phyloP scores from a whole-genome alignment of 163 green algal species.

The Volvox carteri region DNA sequence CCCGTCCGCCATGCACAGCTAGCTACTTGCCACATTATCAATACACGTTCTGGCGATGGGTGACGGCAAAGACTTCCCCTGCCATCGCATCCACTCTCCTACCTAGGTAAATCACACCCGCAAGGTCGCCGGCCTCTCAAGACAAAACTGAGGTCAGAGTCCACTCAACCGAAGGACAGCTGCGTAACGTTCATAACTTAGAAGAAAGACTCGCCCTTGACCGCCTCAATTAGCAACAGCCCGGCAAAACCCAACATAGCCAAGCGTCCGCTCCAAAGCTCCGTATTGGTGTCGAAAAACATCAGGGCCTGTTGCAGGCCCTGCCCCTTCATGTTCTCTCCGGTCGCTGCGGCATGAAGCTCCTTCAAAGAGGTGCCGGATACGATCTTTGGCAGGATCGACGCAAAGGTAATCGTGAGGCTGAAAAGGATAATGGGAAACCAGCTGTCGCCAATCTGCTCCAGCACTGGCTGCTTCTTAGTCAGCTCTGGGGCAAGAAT shows the following conservation, averaged over 20 bases:
- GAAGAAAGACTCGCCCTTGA: slow-evolving; percentile 70
- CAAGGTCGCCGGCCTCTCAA: too few relatives aligned
- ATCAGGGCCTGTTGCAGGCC: slow-evolving; percentile 56
- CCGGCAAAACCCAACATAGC: slow-evolving; percentile 78
- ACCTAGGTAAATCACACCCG: too few relatives aligned
- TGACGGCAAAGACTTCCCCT: too few relatives aligned
- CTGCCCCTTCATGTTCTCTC: slow-evolving; percentile 57
- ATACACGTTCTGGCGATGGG: too few relatives aligned
- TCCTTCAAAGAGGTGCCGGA: slow-evolving; percentile 71
- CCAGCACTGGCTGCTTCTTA: slow-evolving; percentile 62
- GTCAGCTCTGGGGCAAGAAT: slow-evolving; percentile 67
- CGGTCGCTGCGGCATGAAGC: slow-evolving; percentile 66
- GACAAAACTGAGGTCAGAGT: neutral
- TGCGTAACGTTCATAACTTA: slow-evolving; percentile 19
- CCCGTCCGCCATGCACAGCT: too few relatives aligned
- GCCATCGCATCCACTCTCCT: too few relatives aligned
- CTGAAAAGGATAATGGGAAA: slow-evolving; percentile 60
- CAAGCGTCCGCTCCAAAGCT: slow-evolving; percentile 78
- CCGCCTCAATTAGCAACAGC: slow-evolving; percentile 58
- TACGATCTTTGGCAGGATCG: slow-evolving; percentile 76
- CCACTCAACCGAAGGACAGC: neutral
- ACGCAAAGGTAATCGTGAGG: slow-evolving; percentile 68
- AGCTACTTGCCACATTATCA: too few relatives aligned
- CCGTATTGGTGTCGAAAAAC: slow-evolving; percentile 79
- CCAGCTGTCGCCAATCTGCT: slow-evolving; percentile 66